These are phyloP conservation scores for Sanghuangporus sanghuang DNA, from an alignment of 1,284 basidiomycete species.

Conservation along the genomic window DNA sequence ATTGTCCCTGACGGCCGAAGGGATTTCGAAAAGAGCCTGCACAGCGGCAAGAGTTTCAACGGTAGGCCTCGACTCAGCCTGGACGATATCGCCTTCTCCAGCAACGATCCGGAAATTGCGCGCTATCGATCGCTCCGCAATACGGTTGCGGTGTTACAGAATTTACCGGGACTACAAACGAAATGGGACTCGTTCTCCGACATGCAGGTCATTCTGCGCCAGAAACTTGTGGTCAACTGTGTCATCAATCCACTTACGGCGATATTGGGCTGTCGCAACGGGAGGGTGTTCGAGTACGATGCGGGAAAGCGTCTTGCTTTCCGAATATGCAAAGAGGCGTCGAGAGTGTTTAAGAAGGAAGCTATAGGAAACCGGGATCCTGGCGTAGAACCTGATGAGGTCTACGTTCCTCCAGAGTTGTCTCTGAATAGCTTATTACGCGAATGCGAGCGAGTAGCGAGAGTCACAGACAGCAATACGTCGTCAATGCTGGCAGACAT, in stretches of 20 bases:
- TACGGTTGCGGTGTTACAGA: constrained; percentile 64
- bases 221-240: constrained; percentile 83
- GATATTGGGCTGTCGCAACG: constrained; percentile 77
- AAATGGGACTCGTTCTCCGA: constrained; percentile 68
- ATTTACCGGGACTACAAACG: constrained; percentile 52
- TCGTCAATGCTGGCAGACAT: constrained; percentile 81
- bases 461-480: constrained; percentile 55
- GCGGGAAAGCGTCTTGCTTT: constrained; percentile 41
- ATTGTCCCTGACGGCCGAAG: constrained; percentile 69
- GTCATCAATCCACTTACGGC: constrained; percentile 89
- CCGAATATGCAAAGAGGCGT: constrained; percentile 57
- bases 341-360: constrained; percentile 47
- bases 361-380: constrained; percentile 25
- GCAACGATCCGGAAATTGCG: constrained; percentile 24
- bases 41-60: constrained; percentile 29
- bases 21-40: constrained; percentile 52
- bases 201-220: constrained; percentile 69
- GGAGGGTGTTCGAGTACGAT: constrained; percentile 50
- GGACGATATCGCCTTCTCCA: constrained; percentile 47
- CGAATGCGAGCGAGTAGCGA: constrained; percentile 52
- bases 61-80: constrained; percentile 40
- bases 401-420: constrained; percentile 37
- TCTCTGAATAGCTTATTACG: constrained; percentile 34
- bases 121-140: constrained; percentile 58
- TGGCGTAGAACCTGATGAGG: constrained; percentile 30